Conservation (phyloP, 1,139 yeast genomes). For the Hemisphaericaspora lyxosophila region DNA sequence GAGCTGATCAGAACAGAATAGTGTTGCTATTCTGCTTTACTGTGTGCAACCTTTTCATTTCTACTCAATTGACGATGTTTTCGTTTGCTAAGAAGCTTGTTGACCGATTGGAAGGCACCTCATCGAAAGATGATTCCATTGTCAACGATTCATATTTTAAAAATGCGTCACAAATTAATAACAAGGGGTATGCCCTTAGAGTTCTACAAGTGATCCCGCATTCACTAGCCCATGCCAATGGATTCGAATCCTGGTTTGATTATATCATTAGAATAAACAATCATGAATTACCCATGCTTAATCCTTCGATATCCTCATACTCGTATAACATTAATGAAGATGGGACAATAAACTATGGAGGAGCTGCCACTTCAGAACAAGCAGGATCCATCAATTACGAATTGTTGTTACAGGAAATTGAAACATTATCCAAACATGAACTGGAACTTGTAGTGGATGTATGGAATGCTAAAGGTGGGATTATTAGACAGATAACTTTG, state of each 20-base stretch:
- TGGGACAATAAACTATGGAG: slow-evolving; percentile 44
- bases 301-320: slow-evolving; percentile 32
- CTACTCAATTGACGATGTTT: slow-evolving; percentile 50
- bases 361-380: slow-evolving; percentile 34
- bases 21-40: too few species aligned
- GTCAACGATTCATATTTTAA: slow-evolving; percentile 55
- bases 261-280: slow-evolving; percentile 77
- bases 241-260: slow-evolving; percentile 83
- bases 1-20: too few species aligned
- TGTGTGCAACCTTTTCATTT: too few species aligned
- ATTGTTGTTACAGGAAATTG: slow-evolving; percentile 35
- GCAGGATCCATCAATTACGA: slow-evolving; percentile 40
- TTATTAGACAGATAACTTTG: slow-evolving; percentile 50
- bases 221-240: slow-evolving; percentile 36
- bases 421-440: slow-evolving; percentile 32
- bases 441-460: slow-evolving; percentile 57
- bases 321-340: slow-evolving; percentile 43
- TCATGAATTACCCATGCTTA: slow-evolving; percentile 60
- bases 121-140: slow-evolving; percentile 24
- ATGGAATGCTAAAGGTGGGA: slow-evolving; percentile 91
- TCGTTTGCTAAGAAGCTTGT: slow-evolving; percentile 86
- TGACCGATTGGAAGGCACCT: slow-evolving; percentile 62
- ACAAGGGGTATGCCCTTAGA: slow-evolving; percentile 45
- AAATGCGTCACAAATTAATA: slow-evolving; percentile 38
- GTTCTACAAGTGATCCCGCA: slow-evolving; percentile 43